These are phyloP conservation scores for Penicillium paradoxum DNA, from an alignment of 495 filamentous ascomycete species.

Conservation along the genomic window DNA sequence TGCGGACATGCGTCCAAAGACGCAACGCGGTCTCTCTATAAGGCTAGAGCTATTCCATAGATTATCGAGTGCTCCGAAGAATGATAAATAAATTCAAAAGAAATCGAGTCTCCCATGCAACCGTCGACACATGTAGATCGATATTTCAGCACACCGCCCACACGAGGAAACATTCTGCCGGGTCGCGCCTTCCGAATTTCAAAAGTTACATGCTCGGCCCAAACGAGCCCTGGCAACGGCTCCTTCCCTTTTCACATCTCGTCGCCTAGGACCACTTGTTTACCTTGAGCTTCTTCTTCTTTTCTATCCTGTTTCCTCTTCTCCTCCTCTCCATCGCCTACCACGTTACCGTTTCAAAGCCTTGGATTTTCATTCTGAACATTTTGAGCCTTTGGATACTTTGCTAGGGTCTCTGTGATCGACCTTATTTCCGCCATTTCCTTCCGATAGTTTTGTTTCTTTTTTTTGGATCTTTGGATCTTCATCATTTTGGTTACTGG, in stretches of 20 bases:
- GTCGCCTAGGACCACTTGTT: neutral
- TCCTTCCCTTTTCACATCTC: neutral
- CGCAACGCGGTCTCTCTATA: too few relatives aligned
- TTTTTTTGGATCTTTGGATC: neutral
- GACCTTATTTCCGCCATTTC: neutral
- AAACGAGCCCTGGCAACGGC: slow-evolving; percentile 1
- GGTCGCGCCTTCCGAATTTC: neutral
- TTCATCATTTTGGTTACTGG: neutral
- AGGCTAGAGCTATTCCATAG: too few relatives aligned
- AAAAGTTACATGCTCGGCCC: slow-evolving; percentile 2
- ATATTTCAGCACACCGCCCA: neutral
- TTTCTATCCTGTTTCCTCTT: neutral
- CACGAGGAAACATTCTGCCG: neutral
- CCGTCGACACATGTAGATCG: too few relatives aligned
- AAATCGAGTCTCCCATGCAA: too few relatives aligned
- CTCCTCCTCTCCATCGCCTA: neutral
- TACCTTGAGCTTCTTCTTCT: neutral
- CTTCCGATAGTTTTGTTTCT: neutral
- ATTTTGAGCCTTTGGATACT: neutral
- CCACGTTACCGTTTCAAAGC: neutral
- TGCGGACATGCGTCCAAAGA: too few relatives aligned
- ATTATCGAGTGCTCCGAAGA: too few relatives aligned
- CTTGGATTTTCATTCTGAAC: neutral
- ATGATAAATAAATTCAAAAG: too few relatives aligned
- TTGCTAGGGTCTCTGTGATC: neutral